Evolutionary conservation across 2,329 filamentous ascomycete species (phyloP).

Genomic region (Penicillium sp.): DNA sequence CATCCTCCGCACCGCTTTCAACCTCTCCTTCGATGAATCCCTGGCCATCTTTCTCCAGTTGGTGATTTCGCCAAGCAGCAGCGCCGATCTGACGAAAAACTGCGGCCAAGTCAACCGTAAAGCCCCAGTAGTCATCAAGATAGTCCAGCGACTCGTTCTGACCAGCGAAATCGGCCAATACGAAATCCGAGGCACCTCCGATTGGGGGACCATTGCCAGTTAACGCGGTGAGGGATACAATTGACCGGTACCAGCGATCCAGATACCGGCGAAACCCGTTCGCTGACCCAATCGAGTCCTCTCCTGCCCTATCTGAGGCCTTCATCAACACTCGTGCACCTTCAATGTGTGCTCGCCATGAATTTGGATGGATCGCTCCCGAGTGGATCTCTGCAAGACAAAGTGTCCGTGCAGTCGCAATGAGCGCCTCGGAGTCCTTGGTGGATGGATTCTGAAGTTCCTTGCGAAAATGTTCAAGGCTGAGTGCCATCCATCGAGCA

Average conservation of each 20-base stretch:
- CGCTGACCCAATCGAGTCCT: slow-evolving; percentile 24
- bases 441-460: slow-evolving; percentile 38
- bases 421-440: slow-evolving; percentile 35
- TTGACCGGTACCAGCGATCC: slow-evolving; percentile 43
- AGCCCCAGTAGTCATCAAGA: slow-evolving; percentile 45
- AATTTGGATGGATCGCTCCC: slow-evolving; percentile 39
- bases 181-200: slow-evolving; percentile 24
- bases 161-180: slow-evolving; percentile 12
- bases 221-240: slow-evolving; percentile 43
- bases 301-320: slow-evolving; percentile 20
- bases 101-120: slow-evolving; percentile 39
- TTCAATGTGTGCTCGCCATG: slow-evolving; percentile 46
- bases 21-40: slow-evolving; percentile 21
- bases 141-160: slow-evolving; percentile 30
- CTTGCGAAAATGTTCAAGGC: slow-evolving; percentile 41
- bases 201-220: slow-evolving; percentile 40
- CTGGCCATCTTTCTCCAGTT: slow-evolving; percentile 10
- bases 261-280: slow-evolving; percentile 39
- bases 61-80: slow-evolving; percentile 33
- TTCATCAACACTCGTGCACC: slow-evolving; percentile 42
- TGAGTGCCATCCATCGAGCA: slow-evolving; percentile 40
- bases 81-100: slow-evolving; percentile 42
- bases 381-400: slow-evolving; percentile 45
- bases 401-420: slow-evolving; percentile 44
- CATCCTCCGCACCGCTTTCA: slow-evolving; percentile 23